Base-by-base conservation (phyloP, 106 monocot genomes). In the Dioscorea dumetorum region DNA sequence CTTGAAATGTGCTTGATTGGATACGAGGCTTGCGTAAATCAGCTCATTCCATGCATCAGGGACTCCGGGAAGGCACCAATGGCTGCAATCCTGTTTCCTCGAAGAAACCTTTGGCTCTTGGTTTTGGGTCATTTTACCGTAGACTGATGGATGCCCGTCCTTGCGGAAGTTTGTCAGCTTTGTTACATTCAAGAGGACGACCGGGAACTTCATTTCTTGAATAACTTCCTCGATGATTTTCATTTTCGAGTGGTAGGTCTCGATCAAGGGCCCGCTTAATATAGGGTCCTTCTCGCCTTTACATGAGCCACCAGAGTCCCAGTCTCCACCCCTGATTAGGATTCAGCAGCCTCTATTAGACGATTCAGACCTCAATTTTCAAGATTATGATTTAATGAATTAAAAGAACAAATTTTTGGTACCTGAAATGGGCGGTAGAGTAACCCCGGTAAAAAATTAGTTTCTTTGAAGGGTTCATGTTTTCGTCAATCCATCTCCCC, bases 11-110 rank as follows among this genome's bases (percentile, higher is more conserved):
- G 41, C 41, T 41, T 41, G 41, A 41, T 76, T 49, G 20, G 71
- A 22, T 33, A 94, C 82, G 50, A 97, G 84, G 12, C 72, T 69
- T 2, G 91, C 86, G 66, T 97, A 97, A 28, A 97, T 82, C 54
- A 97, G 64, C 76, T 97, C 91, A 68, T 91, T 97, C 95, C 95
- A 97, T n/a, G 91, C 64, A 79, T 97, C 95, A 14, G 95, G 95
- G 21, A 97, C 78, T 17, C 95, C 95, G 72, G 95, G 91, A 50
- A 97, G 84, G 32, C 95, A 97, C 91, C 91, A 97, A 62, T 97
- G 95, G 67, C 91, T 97, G 82, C 95, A 97, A 62, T 97, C 95
- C 78, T 97, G 88, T 74, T 63, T 69, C 67, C 78, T 84, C 31
- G 32, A 74, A 2, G 91, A 88, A 20, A 80, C 80, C 62, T 70